Base-by-base conservation (phyloP, 2,329 filamentous ascomycete species). In the Xylaria polymorpha region DNA sequence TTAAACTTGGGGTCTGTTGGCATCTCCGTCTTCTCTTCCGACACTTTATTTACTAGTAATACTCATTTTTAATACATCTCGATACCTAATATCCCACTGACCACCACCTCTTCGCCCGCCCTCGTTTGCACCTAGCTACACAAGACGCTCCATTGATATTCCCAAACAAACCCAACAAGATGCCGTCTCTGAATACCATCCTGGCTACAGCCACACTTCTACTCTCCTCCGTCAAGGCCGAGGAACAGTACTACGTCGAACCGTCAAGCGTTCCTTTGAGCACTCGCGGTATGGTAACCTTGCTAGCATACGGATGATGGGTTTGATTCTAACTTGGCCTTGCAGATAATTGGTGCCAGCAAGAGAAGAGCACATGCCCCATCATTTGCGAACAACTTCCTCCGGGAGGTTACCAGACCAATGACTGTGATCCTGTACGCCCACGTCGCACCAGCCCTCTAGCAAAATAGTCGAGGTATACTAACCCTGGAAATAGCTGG, bases 401-500 rank as follows among this genome's bases (percentile, higher is more conserved):
- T 76, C 79, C 83, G 73, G 77, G 86, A 78, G 85, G 82, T 53
- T 88, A 86, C 37, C 70, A 83, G 53, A 80, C 83, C 71, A 94
- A 95, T 82, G 84, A 84, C 8, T 95, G 92, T 79, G 86, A 94
- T 77, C 75, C 90, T 59, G 88, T 91, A 86, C 66, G 85, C 80
- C 41, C 5, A 62, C 8, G 22, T 66, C n/a, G 9, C 41, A 37
- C 1, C 8, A 15, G 4, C 10, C 22, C 32, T 44, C 9, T 25
- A 44, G n/a, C 6, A 22, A 6, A 10, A 32, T 1, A 20, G 8
- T 25, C 29, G 43, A 20, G 18, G 4, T 6, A 41, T 57, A 48
- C 70, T 77, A 60, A 77, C 58, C 18, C 51, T 37, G 55, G 39
- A 60, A 35, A 29, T 64, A 90, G 88, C 77, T 85, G 61, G 82